phyloP scores from a whole-genome alignment of 1,284 basidiomycete species.

The Boletus subluridellus region DNA sequence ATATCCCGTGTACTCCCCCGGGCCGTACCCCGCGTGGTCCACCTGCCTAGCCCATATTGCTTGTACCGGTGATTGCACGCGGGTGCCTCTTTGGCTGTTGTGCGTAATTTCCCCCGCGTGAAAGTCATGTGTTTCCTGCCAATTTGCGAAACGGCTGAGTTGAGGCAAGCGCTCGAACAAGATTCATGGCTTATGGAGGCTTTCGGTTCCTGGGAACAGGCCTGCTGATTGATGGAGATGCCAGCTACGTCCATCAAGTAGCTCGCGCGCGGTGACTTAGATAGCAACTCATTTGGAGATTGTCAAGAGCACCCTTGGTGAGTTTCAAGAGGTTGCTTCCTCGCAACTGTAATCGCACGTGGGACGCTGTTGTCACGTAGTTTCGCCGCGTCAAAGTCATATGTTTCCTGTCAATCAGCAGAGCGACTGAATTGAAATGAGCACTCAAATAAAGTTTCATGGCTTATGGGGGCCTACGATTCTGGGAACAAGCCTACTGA shows the following conservation, averaged over 20 bases:
- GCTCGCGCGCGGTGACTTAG: background rate
- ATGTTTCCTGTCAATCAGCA: background rate
- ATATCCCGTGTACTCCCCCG: background rate
- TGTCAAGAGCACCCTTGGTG: background rate
- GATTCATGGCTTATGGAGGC: background rate
- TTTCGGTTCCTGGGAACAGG: background rate
- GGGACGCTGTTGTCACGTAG: background rate
- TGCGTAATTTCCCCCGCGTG: background rate
- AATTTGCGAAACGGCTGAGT: background rate
- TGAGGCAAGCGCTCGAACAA: background rate
- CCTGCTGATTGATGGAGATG: background rate
- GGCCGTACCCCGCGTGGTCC: background rate
- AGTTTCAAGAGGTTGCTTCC: background rate
- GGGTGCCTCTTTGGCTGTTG: too few relatives aligned
- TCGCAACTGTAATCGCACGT: background rate
- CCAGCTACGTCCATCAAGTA: background rate
- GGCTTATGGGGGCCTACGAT: background rate
- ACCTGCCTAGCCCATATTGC: background rate
- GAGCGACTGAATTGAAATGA: background rate
- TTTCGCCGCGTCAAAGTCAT: background rate
- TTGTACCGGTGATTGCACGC: too few relatives aligned
- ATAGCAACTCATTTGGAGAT: background rate
- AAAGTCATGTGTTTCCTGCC: background rate
- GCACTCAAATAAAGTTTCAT: background rate
- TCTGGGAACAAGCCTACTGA: too few relatives aligned